Percentiles rank a stretch among this genome's conserved stretches.
These are phyloP conservation scores for Sanghuangporus baumii DNA, from an alignment of 1,284 basidiomycete species.

Conservation along the genomic window DNA sequence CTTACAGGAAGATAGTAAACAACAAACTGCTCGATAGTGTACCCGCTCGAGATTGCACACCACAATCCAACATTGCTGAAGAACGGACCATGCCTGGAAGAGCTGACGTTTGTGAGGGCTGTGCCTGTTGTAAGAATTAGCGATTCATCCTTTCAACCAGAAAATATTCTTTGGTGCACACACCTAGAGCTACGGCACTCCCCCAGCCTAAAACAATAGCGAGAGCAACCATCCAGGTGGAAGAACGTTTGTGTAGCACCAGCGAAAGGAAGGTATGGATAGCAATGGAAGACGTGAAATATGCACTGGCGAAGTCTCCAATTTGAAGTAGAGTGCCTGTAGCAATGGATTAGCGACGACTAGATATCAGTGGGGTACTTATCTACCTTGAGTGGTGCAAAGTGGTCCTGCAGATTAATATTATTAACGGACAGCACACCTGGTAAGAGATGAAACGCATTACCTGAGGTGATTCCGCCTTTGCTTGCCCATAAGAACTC, in stretches of 20 bases:
- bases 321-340: slow-evolving; percentile 53
- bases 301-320: slow-evolving; percentile 54
- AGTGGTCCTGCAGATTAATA: slow-evolving; percentile 24
- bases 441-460: slow-evolving; percentile 16
- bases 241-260: slow-evolving; percentile 49
- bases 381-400: slow-evolving; percentile 57
- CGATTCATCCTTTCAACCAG: slow-evolving; percentile 1
- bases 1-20: slow-evolving; percentile 20
- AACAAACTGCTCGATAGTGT: slow-evolving; percentile 18
- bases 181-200: not conserved
- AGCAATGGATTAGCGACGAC: slow-evolving; percentile 19
- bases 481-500: slow-evolving; percentile 38
- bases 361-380: not conserved
- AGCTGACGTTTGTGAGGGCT: slow-evolving; percentile 30
- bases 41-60: slow-evolving; percentile 16
- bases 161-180: not conserved
- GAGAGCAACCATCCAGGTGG: slow-evolving; percentile 39
- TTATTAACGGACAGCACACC: not conserved
- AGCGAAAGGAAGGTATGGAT: slow-evolving; percentile 66
- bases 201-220: slow-evolving; percentile 43
- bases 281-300: slow-evolving; percentile 59
- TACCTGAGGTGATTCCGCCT: slow-evolving; percentile 45
- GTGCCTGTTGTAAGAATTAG: not conserved
- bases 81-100: slow-evolving; percentile 15
- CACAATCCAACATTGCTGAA: slow-evolving; percentile 16